These are phyloP conservation scores for Ogataea wickerhamii DNA, from an alignment of 805 yeast genomes.

Conservation along the genomic window DNA sequence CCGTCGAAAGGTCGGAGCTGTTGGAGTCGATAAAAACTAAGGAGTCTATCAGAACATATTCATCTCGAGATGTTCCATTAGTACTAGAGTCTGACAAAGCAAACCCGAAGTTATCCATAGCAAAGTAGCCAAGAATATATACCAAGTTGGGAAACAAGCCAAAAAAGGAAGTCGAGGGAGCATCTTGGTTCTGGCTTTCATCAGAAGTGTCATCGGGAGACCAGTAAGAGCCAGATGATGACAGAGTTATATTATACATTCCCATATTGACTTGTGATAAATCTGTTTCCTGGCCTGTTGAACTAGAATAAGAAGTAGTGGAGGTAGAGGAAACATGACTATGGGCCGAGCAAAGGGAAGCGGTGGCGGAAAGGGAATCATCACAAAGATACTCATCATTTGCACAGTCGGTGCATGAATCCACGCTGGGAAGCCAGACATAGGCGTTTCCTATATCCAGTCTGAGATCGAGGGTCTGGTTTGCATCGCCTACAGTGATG, in stretches of 20 bases:
- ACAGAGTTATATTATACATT: constrained; percentile 23
- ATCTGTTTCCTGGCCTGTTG: neutral
- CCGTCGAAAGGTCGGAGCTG: constrained; percentile 35
- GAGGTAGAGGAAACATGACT: constrained; percentile 1
- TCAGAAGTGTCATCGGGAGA: constrained; percentile 1
- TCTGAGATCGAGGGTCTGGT: constrained; percentile 24
- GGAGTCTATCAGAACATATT: constrained; percentile 19
- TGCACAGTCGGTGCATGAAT: constrained; percentile 22
- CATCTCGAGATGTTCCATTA: constrained; percentile 6
- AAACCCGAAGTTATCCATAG: constrained; percentile 24
- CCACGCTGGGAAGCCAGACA: constrained; percentile 30
- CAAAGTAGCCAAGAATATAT: constrained; percentile 23
- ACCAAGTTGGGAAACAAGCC: constrained; percentile 21
- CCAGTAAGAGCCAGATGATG: constrained; percentile 17
- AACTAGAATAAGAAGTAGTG: neutral
- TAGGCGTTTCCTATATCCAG: constrained; percentile 29
- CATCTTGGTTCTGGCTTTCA: no score
- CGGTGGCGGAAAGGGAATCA: neutral
- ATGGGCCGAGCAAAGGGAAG: neutral
- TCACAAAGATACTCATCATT: neutral
- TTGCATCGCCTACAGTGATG: constrained; percentile 24
- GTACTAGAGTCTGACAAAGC: constrained; percentile 3
- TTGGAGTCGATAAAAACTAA: constrained; percentile 38
- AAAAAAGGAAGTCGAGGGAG: constrained; percentile 6
- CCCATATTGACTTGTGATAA: constrained; percentile 28